Evolutionary conservation across 2,329 filamentous ascomycete genomes (phyloP).

Genomic region (Exophiala alcalophila): DNA sequence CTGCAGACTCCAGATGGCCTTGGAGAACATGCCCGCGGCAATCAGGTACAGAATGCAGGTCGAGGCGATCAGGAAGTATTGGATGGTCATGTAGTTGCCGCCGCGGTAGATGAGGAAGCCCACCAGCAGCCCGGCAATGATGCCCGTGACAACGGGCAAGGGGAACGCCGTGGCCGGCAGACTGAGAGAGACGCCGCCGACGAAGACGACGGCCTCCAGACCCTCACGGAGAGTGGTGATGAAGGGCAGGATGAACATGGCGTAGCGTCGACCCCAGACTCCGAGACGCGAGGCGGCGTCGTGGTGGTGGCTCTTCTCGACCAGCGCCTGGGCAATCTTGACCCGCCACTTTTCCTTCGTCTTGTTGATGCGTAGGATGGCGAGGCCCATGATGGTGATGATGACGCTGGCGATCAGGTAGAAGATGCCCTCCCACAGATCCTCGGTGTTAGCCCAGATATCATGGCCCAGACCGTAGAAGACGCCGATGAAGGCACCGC

Average conservation of each 20-base stretch:
- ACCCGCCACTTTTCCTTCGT: slow-evolving; percentile 81
- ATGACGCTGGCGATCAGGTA: slow-evolving; percentile 71
- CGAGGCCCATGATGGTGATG: slow-evolving; percentile 77
- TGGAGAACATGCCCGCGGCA: slow-evolving; percentile 76
- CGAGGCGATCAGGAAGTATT: slow-evolving; percentile 73
- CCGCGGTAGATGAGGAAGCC: slow-evolving; percentile 77
- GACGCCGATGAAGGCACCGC: slow-evolving; percentile 65
- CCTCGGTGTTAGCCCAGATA: slow-evolving; percentile 65
- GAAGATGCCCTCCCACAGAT: slow-evolving; percentile 80
- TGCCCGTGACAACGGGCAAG: slow-evolving; percentile 70
- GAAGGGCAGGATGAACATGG: slow-evolving; percentile 82
- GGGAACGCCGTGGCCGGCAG: slow-evolving; percentile 74
- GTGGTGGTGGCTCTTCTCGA: slow-evolving; percentile 49
- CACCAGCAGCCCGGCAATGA: slow-evolving; percentile 63
- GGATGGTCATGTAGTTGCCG: slow-evolving; percentile 61
- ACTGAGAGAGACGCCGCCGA: slow-evolving; percentile 76
- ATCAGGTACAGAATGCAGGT: slow-evolving; percentile 83
- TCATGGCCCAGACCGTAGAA: slow-evolving; percentile 69
- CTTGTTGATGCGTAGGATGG: slow-evolving; percentile 76
- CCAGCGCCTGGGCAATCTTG: slow-evolving; percentile 71
- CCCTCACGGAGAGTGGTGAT: slow-evolving; percentile 81
- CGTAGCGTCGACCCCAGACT: slow-evolving; percentile 67
- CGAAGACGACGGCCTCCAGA: slow-evolving; percentile 80
- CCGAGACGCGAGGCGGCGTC: slow-evolving; percentile 41
- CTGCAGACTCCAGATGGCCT: slow-evolving; percentile 73